Base-by-base conservation (phyloP, 805 yeast species). In the Maudiozyma saulgeensis region DNA sequence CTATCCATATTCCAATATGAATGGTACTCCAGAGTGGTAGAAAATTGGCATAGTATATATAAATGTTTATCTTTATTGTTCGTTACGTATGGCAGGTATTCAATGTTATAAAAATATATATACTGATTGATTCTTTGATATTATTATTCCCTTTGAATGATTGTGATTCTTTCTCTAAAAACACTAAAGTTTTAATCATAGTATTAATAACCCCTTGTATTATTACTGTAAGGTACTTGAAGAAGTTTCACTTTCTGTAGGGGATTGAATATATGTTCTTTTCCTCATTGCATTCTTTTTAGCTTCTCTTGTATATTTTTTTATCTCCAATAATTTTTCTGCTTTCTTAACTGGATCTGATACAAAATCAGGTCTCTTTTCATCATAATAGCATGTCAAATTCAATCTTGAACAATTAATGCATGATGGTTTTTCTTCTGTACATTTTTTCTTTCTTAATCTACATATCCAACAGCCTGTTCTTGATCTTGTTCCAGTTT, bases 401-500 rank as follows among this genome's bases (percentile, higher is more conserved):
- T 79, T 78, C 21, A 84, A 68, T 45, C 81, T 67, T 2, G 56
- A 56, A 63, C 93, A 84, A 54, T 79, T 80, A 7, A 61, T 59
- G 60, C 93, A 84, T 4, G 49, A 57, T 1, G 90, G 89, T 54
- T 70, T 73, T 51, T 78, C 79, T 57, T 80, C 87, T 1, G 86
- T 77, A 58, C 91, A 84, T 54, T 82, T 78, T 62, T 84, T 84
- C 54, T 86, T 81, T 39, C 93, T 72, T 16, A 82, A 64, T 50
- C 90, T 67, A 60, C 91, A 84, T 6, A 87, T 84, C 91, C 91
- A 84, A 59, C 93, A 84, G 0, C 90, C 90, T 31, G 70, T 69
- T 51, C 75, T 75, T 1, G 82, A 77, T 45, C 83, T 64, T 21
- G 69, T 60, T 9, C 63, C 59, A 2, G 43, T 13, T 9, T 23